These are phyloP conservation scores for Jamesozyma lodderae DNA, from an alignment of 805 yeast species.

Conservation along the genomic window DNA sequence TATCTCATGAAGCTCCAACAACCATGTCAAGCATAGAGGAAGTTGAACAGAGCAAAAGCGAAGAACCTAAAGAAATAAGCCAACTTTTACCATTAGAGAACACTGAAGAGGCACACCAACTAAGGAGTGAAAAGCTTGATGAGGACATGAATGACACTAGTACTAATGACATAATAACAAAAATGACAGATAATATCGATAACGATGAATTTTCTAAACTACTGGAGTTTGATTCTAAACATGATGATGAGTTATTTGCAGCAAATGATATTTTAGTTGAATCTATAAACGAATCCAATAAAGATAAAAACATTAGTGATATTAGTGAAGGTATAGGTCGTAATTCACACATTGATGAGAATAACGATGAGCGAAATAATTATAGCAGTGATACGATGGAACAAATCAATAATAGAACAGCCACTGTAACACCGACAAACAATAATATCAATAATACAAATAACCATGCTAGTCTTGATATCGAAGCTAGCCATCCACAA, in stretches of 20 bases:
- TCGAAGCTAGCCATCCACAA: background rate
- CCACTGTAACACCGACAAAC: background rate
- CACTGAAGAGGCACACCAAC: no score
- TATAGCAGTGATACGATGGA: background rate
- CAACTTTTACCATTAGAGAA: no score
- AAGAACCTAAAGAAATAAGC: no score
- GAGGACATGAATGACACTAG: no score
- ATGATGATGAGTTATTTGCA: conserved; percentile 19
- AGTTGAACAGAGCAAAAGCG: no score
- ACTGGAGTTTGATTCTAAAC: conserved; percentile 26
- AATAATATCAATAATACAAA: background rate
- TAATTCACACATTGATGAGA: background rate
- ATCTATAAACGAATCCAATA: conserved; percentile 1
- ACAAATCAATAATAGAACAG: no score
- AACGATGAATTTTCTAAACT: conserved; percentile 27
- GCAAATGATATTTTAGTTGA: conserved; percentile 11
- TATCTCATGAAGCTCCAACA: no score
- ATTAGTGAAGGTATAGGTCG: conserved; percentile 7
- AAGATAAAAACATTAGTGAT: background rate
- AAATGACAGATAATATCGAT: conserved; percentile 19
- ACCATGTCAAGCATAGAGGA: no score
- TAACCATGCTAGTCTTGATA: background rate
- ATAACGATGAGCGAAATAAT: background rate
- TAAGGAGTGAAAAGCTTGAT: no score
- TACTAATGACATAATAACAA: no score